Percentiles rank a stretch among this genome's conserved stretches.
These are phyloP conservation scores for Pluteus cervinus DNA, from an alignment of 768 basidiomycete species.

Conservation along the genomic window DNA sequence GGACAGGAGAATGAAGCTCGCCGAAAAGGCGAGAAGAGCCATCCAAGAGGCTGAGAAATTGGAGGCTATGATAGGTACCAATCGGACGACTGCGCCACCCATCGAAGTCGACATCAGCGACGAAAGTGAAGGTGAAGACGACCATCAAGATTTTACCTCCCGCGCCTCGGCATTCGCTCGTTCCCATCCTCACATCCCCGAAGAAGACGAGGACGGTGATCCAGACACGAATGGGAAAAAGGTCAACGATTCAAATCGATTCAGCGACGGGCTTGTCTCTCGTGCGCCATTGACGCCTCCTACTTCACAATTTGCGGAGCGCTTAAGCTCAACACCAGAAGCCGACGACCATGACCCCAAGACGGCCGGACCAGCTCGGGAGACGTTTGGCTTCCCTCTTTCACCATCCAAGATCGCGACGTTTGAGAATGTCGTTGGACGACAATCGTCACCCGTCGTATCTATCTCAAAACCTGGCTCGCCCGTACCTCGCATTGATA, in stretches of 20 bases:
- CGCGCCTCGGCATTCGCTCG: constrained; percentile 31
- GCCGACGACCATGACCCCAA: background rate
- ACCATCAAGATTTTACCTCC: constrained; percentile 32
- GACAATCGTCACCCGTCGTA: no score
- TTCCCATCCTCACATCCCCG: constrained; percentile 56
- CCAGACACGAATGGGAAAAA: no score
- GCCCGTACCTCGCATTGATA: no score
- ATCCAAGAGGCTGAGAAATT: constrained; percentile 51
- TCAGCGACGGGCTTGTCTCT: no score
- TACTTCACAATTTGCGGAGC: background rate
- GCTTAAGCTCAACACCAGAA: background rate
- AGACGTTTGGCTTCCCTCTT: no score
- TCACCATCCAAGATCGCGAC: no score
- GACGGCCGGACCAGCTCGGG: no score
- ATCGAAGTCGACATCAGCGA: constrained; percentile 75
- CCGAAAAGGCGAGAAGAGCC: constrained; percentile 60
- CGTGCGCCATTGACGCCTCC: background rate
- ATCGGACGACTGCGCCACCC: constrained; percentile 42
- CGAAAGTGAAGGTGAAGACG: constrained; percentile 69
- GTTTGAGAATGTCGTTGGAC: no score
- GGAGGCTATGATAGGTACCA: constrained; percentile 32
- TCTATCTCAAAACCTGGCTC: no score
- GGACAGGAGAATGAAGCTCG: constrained; percentile 57
- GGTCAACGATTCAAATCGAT: no score
- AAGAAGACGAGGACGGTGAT: constrained; percentile 64